Percentiles rank a stretch among this genome's conserved stretches.
Evolutionary conservation across 805 yeast genomes (phyloP).

Genomic region (Metschnikowia bowlesiae): DNA sequence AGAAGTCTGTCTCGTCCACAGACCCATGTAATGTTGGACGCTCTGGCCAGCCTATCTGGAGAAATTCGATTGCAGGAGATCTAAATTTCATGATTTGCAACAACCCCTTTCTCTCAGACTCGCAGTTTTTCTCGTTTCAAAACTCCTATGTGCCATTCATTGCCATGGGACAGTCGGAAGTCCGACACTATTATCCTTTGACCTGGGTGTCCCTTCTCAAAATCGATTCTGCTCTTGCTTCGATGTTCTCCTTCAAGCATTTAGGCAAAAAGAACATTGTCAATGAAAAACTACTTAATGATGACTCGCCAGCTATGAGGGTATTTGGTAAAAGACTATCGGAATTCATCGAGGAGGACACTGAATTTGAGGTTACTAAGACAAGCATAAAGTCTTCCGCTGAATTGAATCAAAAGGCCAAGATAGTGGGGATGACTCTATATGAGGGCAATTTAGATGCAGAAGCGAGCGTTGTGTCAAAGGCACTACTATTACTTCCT

Average conservation of each 20-base stretch:
- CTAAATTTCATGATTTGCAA: constrained; percentile 8
- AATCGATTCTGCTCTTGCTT: constrained; percentile 15
- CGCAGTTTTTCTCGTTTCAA: constrained; percentile 34
- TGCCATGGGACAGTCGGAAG: constrained; percentile 3
- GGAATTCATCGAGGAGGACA: constrained; percentile 9
- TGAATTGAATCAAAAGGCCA: constrained; percentile 15
- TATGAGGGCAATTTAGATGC: constrained; percentile 17
- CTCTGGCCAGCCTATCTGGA: constrained; percentile 6
- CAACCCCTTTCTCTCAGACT: constrained; percentile 16
- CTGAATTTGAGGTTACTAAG: constrained; percentile 5
- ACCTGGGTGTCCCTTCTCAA: constrained; percentile 15
- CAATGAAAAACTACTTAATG: not conserved
- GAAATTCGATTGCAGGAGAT: constrained; percentile 1
- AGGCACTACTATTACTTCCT: constrained; percentile 21
- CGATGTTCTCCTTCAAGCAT: constrained; percentile 17
- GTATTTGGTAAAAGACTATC: constrained; percentile 11
- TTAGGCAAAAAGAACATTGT: not conserved
- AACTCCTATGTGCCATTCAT: constrained; percentile 22
- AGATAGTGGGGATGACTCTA: constrained; percentile 17
- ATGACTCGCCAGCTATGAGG: constrained; percentile 9
- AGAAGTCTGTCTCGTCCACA: constrained; percentile 13
- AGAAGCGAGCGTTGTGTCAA: constrained; percentile 17
- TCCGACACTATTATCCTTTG: constrained; percentile 15
- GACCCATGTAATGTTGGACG: not conserved
- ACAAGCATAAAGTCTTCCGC: constrained; percentile 3